These are phyloP conservation scores for Botrytis fabae DNA, from an alignment of 2,329 filamentous ascomycete genomes.

Conservation along the genomic window DNA sequence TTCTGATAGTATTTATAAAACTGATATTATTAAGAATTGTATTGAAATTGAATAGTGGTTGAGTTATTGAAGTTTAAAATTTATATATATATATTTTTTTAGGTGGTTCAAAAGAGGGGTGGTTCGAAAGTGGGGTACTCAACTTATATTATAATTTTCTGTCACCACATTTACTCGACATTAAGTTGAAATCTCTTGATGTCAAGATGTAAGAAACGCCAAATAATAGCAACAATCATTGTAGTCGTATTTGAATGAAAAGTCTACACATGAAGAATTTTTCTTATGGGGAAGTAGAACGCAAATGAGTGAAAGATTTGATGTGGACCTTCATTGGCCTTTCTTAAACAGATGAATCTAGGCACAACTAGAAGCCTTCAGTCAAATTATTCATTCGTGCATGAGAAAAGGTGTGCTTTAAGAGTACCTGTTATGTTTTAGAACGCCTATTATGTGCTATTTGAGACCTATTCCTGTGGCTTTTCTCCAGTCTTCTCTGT, in stretches of 20 bases:
- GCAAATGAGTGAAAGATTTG: not conserved
- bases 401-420: not conserved
- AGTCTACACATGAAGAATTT: not conserved
- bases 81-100: too few relatives aligned
- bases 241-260: not conserved
- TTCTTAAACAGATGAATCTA: not conserved
- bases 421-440: not conserved
- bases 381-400: not conserved
- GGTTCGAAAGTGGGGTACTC: too few relatives aligned
- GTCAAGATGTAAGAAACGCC: not conserved
- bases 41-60: too few relatives aligned
- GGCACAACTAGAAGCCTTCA: not conserved
- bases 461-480: not conserved
- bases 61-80: too few relatives aligned
- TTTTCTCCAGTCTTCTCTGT: not conserved
- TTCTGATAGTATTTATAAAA: too few relatives aligned
- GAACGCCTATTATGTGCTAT: not conserved
- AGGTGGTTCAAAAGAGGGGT: too few relatives aligned
- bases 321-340: not conserved
- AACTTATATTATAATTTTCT: too few relatives aligned
- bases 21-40: too few relatives aligned
- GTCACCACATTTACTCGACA: not conserved
- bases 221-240: not conserved
- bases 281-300: too few relatives aligned
- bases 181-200: not conserved